Evolutionary conservation across 192 early-diverging fungal species (phyloP).

Genomic region (Fimicolochytrium jonesii): DNA sequence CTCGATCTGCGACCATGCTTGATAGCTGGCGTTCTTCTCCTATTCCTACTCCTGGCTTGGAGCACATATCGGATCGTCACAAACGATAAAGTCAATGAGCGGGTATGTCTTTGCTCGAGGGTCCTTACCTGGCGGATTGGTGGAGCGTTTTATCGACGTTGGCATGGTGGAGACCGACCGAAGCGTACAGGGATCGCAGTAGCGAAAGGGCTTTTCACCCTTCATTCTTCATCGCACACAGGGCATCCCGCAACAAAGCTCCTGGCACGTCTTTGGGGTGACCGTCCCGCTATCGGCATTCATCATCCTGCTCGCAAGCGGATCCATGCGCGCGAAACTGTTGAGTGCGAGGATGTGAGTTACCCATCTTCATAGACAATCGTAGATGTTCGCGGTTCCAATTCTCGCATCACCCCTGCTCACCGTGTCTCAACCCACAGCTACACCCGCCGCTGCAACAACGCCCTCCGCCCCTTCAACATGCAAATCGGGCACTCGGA

Average conservation of each 20-base stretch:
- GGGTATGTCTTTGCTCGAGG: too few relatives aligned
- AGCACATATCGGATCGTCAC: not conserved
- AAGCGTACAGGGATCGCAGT: too few relatives aligned
- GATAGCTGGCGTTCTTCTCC: not conserved
- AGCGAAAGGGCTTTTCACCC: too few relatives aligned
- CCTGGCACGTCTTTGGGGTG: constrained; percentile 8
- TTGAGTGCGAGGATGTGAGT: not conserved
- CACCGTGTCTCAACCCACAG: too few relatives aligned
- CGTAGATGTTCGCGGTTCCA: too few relatives aligned
- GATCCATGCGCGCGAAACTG: not conserved
- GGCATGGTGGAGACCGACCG: too few relatives aligned
- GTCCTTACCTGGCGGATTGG: too few relatives aligned
- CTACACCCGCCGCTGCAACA: constrained; percentile 16
- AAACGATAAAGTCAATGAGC: not conserved
- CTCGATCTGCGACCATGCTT: too few relatives aligned
- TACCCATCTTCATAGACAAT: too few relatives aligned
- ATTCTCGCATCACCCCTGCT: too few relatives aligned
- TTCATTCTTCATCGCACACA: not conserved
- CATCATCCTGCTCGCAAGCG: constrained; percentile 1
- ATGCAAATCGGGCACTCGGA: too few relatives aligned
- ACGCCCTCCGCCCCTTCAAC: constrained; percentile 23
- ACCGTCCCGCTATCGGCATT: constrained; percentile 4
- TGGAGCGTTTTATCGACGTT: too few relatives aligned
- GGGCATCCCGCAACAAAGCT: not conserved
- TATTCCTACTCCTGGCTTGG: not conserved